A percentile compares a stretch with the other conserved stretches of the same genome.
Evolutionary conservation across 192 early-diverging fungal species (phyloP).

Genomic region (Backusella psychrophila): DNA sequence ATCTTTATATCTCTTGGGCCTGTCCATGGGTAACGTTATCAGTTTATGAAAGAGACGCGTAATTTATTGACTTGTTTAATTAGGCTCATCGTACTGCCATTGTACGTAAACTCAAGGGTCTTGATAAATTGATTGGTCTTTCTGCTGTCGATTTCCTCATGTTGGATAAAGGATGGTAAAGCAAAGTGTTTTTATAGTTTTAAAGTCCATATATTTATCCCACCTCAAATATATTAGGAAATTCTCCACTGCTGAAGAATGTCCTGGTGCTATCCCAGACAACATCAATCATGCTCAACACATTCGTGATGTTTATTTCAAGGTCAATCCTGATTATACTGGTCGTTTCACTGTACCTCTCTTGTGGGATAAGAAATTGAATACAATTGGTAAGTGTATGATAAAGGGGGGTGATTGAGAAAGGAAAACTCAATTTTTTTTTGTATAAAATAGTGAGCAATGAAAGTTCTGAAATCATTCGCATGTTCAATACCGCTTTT

Average conservation of each 20-base stretch:
- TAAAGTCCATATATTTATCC: not conserved
- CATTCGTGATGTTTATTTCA: conserved; percentile 89
- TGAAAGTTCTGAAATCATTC: conserved; percentile 94
- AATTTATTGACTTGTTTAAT: conserved; percentile 13
- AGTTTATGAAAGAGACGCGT: too few relatives aligned
- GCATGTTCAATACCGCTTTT: conserved; percentile 90
- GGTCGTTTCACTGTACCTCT: conserved; percentile 89
- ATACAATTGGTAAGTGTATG: conserved; percentile 75
- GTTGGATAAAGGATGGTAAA: conserved; percentile 73
- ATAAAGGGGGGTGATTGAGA: too few relatives aligned
- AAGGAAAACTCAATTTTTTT: too few relatives aligned
- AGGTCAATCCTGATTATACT: conserved; percentile 59
- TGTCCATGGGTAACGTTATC: conserved; percentile 38
- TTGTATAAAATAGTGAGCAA: conserved; percentile 71
- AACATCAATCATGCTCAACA: conserved; percentile 70
- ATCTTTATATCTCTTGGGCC: conserved; percentile 69
- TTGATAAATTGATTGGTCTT: conserved; percentile 79
- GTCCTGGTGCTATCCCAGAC: conserved; percentile 77
- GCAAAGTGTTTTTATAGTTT: too few relatives aligned
- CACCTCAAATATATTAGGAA: conserved; percentile 37
- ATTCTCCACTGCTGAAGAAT: conserved; percentile 67
- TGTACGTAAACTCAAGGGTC: conserved; percentile 87
- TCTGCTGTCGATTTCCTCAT: conserved; percentile 87
- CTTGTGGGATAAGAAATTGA: conserved; percentile 92
- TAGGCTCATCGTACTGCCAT: conserved; percentile 88